Evolutionary conservation across 768 basidiomycete genomes (phyloP), one percentile per base, ranked within the genome.

Genomic region (Porpolomopsis calyptriformis): DNA sequence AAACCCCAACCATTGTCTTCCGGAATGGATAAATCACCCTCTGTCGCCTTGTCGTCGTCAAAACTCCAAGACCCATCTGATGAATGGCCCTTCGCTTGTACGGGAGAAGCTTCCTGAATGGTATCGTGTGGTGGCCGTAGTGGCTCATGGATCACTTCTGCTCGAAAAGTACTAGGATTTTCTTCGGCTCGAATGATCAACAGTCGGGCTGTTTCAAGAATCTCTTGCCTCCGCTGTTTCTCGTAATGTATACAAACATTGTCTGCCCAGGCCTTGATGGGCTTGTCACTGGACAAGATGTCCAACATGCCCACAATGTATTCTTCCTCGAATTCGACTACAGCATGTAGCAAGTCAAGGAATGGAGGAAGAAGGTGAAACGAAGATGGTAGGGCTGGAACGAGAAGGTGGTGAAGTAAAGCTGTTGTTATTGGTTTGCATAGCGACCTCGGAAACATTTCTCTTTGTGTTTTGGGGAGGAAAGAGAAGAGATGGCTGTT

Each of bases 231-330:
- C 54, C 89, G 64, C 53, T 82, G 77, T 49, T 78, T 77, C 59
- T 91, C 90, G 59, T 91, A 94, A 60, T 89, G 85, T 2, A 70
- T 63, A 14, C 76, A 73, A 9, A 87, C 70, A 3, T 76, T 73
- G 40, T 80, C 72, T 3, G 73, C 74, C 86, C 91, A 94, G 4
- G 62, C 55, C 55, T 75, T 73, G 46, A 93, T 74, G 5, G 78
- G 64, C 20, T 65, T 66, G 37, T 80, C 77, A 4, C 64, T 62
- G 10, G 52, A 46, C 18, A 69, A 71, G 45, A 69, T 72, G 11
- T 72, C 71, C 12, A 85, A 64, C 48, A 81, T 53, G 11, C 60
- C 60, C 11, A 73, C 54, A 12, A 85, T 55, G 42, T 74, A 73
- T 27, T 65, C 62, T 9, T 70, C 64, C 64, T 94, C 91, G 35